Base-by-base conservation (phyloP, 2,329 filamentous ascomycete species). In the Zymoseptoria passerinii region DNA sequence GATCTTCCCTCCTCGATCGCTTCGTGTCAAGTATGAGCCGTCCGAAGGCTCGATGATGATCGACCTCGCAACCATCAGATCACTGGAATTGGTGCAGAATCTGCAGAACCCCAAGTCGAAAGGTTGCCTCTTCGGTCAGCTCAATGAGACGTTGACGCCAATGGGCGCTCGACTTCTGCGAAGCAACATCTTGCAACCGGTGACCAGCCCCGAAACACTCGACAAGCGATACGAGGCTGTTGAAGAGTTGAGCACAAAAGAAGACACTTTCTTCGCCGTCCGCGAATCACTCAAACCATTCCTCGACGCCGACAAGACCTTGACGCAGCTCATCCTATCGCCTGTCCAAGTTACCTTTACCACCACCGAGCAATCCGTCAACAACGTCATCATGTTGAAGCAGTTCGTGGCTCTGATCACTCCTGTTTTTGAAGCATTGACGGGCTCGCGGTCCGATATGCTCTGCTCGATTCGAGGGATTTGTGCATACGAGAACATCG, bases 1-100 rank as follows among this genome's bases (percentile, higher is more conserved):
- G 60, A 83, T 80, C 0, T 94, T 96, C 69, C 80, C 84, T 3
- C 78, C 81, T n/a, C 87, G 94, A 70, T 92, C 92, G 19, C 81
- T 97, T 29, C 84, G 90, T 3, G 87, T 97, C 68, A 87, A 85
- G 62, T 96, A 95, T 65, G 87, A 92, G 67, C 88, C 91, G 0
- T 91, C 90, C 0, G 89, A 95, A 69, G 89, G 92, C 23, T 89
- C 90, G 0, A 96, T 97, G 92, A 90, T 95, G 83, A 95, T 97
- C 66, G 92, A 96, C 67, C 80, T 94, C 2, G 87, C 90, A 0
- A 95, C 92, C 0, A 90, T 96, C 28, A 82, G 86, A 44, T 90
- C 90, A 0, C 78, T 99, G 2, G 94, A 99, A 71, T 80, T 99
- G 5, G 88, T 97, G 27, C 90, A 96, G 67, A 99, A 96, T 64